Percentiles rank a stretch among this genome's conserved stretches.
phyloP scores from a whole-genome alignment of 2,329 filamentous ascomycete genomes.

The Pseudofabraea citricarpa region DNA sequence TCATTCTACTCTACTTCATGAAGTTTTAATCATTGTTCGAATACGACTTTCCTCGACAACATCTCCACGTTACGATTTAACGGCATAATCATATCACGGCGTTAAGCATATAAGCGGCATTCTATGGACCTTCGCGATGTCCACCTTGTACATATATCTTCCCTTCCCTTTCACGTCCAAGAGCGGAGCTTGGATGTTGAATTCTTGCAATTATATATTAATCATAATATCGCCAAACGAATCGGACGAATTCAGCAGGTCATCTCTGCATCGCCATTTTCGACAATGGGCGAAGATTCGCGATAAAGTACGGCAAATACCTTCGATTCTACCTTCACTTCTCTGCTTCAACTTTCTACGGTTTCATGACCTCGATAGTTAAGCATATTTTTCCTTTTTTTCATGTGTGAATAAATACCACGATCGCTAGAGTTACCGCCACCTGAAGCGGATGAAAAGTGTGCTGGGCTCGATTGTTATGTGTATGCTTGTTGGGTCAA shows the following conservation, averaged over 20 bases:
- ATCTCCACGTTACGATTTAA: conserved; percentile 24
- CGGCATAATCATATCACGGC: conserved; percentile 26
- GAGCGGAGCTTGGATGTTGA: conserved; percentile 4
- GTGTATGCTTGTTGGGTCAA: conserved; percentile 13
- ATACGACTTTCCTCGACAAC: conserved; percentile 6
- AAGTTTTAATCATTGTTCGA: conserved; percentile 8
- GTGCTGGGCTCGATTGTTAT: conserved; percentile 24
- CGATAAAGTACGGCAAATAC: not conserved
- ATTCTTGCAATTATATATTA: conserved; percentile 17
- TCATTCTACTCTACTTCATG: conserved; percentile 1
- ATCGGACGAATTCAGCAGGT: not conserved
- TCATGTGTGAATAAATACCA: conserved; percentile 14
- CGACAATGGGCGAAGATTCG: not conserved
- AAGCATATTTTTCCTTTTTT: not conserved
- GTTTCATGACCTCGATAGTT: conserved; percentile 5
- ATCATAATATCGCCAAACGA: conserved; percentile 16
- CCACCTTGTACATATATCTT: conserved; percentile 23
- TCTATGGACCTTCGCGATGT: conserved; percentile 11
- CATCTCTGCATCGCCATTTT: not conserved
- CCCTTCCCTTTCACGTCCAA: conserved; percentile 2
- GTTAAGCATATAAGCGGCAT: conserved; percentile 27
- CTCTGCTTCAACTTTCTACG: conserved; percentile 14
- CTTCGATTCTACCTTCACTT: conserved; percentile 8
- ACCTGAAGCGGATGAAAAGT: conserved; percentile 11
- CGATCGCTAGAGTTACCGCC: conserved; percentile 29